phyloP scores from a whole-genome alignment of 1,284 basidiomycete species.

The Rugosomyces carneus region DNA sequence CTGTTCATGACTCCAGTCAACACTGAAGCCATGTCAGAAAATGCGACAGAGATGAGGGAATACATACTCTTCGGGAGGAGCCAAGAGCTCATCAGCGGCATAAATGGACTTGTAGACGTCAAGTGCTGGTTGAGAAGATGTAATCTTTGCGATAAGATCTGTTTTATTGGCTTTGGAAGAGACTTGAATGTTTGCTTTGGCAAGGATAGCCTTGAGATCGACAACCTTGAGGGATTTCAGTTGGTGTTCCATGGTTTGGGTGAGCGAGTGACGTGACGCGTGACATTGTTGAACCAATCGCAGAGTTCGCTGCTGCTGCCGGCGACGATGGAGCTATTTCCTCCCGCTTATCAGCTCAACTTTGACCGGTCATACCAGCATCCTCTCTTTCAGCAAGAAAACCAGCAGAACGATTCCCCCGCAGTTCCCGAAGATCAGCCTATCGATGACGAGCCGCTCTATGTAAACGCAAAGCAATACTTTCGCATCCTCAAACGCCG shows the following conservation, averaged over 20 bases:
- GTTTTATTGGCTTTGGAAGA: constrained; percentile 57
- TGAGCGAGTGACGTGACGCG: constrained; percentile 17
- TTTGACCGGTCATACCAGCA: constrained; percentile 22
- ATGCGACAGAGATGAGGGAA: constrained; percentile 1
- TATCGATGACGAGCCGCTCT: constrained; percentile 90
- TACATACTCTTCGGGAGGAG: constrained; percentile 42
- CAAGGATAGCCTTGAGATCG: constrained; percentile 60
- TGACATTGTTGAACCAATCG: constrained; percentile 21
- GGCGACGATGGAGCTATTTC: constrained; percentile 55
- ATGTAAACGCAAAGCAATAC: constrained; percentile 97
- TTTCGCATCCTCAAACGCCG: constrained; percentile 93
- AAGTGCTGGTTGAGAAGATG: constrained; percentile 45
- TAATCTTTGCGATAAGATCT: constrained; percentile 60
- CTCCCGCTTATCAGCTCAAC: constrained; percentile 49
- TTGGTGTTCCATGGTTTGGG: constrained; percentile 43
- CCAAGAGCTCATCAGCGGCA: constrained; percentile 26
- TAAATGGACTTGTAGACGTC: constrained; percentile 38
- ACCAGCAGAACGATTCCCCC: constrained; percentile 2
- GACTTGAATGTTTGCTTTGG: constrained; percentile 40
- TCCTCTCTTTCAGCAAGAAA: constrained; percentile 14
- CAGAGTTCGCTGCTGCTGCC: constrained; percentile 12
- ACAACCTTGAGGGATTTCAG: constrained; percentile 65
- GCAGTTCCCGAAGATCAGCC: constrained; percentile 19
- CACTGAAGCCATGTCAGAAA: constrained; percentile 18
- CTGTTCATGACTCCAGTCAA: constrained; percentile 34